A percentile compares a stretch with the other conserved stretches of the same genome.
Conservation (phyloP, 495 filamentous ascomycete species). For the Niebla homalea region DNA sequence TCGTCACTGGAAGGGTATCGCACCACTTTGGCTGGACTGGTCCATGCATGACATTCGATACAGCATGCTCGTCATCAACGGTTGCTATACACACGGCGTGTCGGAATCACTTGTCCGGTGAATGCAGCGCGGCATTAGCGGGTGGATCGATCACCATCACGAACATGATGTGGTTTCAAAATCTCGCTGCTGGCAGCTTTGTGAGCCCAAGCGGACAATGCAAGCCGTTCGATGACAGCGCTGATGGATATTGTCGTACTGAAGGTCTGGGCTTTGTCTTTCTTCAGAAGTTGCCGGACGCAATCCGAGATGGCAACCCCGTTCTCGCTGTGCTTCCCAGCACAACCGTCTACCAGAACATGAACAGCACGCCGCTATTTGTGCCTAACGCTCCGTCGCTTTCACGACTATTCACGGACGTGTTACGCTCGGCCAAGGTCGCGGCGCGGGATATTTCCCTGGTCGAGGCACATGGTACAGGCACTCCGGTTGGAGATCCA, state of each 20-base stretch:
- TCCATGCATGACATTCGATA: constrained; percentile 30
- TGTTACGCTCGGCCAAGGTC: constrained; percentile 42
- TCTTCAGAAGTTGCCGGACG: constrained; percentile 52
- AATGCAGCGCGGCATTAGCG: constrained; percentile 26
- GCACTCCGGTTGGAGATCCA: constrained; percentile 57
- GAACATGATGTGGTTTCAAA: constrained; percentile 23
- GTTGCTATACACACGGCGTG: constrained; percentile 32
- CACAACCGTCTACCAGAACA: constrained; percentile 53
- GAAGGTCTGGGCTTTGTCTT: constrained; percentile 53
- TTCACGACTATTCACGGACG: constrained; percentile 39
- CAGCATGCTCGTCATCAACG: constrained; percentile 31
- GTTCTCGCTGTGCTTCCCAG: constrained; percentile 49
- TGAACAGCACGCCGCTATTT: constrained; percentile 54
- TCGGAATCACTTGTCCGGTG: constrained; percentile 18
- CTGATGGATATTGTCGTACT: constrained; percentile 61
- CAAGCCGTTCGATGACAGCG: constrained; percentile 57
- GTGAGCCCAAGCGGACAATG: constrained; percentile 35
- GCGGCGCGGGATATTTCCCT: constrained; percentile 51
- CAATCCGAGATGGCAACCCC: constrained; percentile 46
- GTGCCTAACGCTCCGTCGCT: constrained; percentile 53
- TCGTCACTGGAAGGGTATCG: constrained; percentile 17
- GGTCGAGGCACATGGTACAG: constrained; percentile 69
- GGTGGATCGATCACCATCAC: constrained; percentile 31
- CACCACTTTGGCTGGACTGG: constrained; percentile 36
- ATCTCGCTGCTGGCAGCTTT: constrained; percentile 26